Evolutionary conservation across 176 grass and related monocot species (phyloP).

Genomic region (Triticum aestivum): IWGSC_CS_RefSeq_v2.1 NC_057807.1:140039680-140040179

Average conservation of each 20-base stretch:
- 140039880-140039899: not conserved
- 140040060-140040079: not conserved
- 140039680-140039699: too few relatives aligned
- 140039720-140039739: too few relatives aligned
- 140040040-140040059: not conserved
- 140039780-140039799: too few relatives aligned
- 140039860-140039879: not conserved
- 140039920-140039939: not conserved
- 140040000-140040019: slow-evolving; percentile 2
- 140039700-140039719: too few relatives aligned
- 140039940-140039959: slow-evolving; percentile 9
- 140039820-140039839: not conserved
- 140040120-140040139: slow-evolving; percentile 92
- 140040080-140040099: slow-evolving; percentile 88
- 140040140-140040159: slow-evolving; percentile 96
- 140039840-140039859: slow-evolving; percentile 4
- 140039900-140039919: not conserved
- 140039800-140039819: too few relatives aligned
- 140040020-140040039: not conserved
- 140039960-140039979: not conserved
- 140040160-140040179: slow-evolving; percentile 88
- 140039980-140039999: not conserved
- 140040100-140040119: slow-evolving; percentile 99
- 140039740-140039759: too few relatives aligned
- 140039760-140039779: too few relatives aligned